Evolutionary conservation across 257 asterid species (phyloP).

Genomic region (Rubia yunnanensis): DNA sequence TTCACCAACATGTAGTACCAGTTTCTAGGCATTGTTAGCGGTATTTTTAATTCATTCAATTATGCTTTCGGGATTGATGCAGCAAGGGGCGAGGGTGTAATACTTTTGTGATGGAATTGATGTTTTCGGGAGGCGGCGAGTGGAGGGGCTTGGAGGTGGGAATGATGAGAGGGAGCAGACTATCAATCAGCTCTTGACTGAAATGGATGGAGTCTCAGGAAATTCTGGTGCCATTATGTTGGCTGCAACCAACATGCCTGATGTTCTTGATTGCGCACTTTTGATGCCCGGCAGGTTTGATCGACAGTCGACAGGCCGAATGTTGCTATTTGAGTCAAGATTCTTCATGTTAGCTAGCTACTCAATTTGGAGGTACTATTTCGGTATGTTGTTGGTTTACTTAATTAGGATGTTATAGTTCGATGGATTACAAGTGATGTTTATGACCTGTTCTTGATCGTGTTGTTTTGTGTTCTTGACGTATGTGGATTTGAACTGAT

Average conservation of each 20-base stretch:
- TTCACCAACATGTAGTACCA: no score
- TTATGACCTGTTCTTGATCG: neutral
- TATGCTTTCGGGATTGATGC: no score
- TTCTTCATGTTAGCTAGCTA: slow-evolving; percentile 59
- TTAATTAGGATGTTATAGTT: no score
- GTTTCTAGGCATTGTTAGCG: no score
- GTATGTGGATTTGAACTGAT: no score
- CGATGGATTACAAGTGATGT: neutral
- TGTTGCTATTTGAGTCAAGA: slow-evolving; percentile 92
- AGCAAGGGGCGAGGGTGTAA: no score
- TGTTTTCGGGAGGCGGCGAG: slow-evolving; percentile 96
- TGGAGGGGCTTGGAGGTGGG: slow-evolving; percentile 94
- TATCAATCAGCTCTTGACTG: slow-evolving; percentile 94
- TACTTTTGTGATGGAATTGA: slow-evolving; percentile 96
- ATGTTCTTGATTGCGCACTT: slow-evolving; percentile 93
- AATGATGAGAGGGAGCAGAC: slow-evolving; percentile 98
- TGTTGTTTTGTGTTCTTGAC: neutral
- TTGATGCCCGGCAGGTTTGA: slow-evolving; percentile 96
- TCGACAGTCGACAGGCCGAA: slow-evolving; percentile 95
- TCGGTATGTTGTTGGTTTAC: no score
- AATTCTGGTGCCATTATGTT: slow-evolving; percentile 85
- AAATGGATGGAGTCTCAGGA: slow-evolving; percentile 96
- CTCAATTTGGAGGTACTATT: neutral
- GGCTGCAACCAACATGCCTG: slow-evolving; percentile 94
- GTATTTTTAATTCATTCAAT: no score